Conservation (phyloP, 495 filamentous ascomycete species). For the Penicillium canariense region DNA sequence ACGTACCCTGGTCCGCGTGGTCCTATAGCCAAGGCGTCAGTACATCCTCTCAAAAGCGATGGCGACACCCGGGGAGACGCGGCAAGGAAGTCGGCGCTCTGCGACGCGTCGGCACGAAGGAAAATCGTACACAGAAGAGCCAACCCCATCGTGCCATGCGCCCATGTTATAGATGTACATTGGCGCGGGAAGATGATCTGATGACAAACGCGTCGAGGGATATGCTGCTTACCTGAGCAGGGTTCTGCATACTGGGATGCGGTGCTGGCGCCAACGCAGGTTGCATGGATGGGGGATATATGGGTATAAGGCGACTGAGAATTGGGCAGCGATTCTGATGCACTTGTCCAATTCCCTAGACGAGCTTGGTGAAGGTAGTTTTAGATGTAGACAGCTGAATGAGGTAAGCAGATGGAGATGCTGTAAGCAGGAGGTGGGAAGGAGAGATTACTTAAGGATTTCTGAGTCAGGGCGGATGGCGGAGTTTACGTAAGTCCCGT, state of each 20-base stretch:
- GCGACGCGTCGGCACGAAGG: constrained; percentile 18
- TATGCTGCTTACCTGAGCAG: constrained; percentile 54
- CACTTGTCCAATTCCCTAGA: constrained; percentile 11
- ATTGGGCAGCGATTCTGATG: constrained; percentile 3
- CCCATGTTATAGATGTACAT: constrained; percentile 18
- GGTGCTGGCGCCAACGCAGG: constrained; percentile 56
- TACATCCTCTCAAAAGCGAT: constrained; percentile 3
- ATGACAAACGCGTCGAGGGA: constrained; percentile 44
- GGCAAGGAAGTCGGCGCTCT: constrained; percentile 1
- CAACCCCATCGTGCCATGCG: constrained; percentile 6
- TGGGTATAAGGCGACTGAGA: not conserved
- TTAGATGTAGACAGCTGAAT: constrained; percentile 25
- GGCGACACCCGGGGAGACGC: not conserved
- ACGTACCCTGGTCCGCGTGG: constrained; percentile 54
- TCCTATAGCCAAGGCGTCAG: constrained; percentile 34
- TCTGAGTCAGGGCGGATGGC: constrained; percentile 8
- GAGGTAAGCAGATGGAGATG: constrained; percentile 43
- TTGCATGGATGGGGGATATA: constrained; percentile 43
- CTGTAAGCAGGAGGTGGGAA: constrained; percentile 26
- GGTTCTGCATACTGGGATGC: constrained; percentile 55
- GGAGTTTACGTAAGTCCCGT: constrained; percentile 9
- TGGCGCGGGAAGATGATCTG: constrained; percentile 35
- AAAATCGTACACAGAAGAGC: not conserved
- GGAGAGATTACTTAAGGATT: constrained; percentile 28
- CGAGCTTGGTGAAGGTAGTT: constrained; percentile 14